Conservation (phyloP, 1,284 basidiomycete genomes). For the Pseudozyma pruni region DNA sequence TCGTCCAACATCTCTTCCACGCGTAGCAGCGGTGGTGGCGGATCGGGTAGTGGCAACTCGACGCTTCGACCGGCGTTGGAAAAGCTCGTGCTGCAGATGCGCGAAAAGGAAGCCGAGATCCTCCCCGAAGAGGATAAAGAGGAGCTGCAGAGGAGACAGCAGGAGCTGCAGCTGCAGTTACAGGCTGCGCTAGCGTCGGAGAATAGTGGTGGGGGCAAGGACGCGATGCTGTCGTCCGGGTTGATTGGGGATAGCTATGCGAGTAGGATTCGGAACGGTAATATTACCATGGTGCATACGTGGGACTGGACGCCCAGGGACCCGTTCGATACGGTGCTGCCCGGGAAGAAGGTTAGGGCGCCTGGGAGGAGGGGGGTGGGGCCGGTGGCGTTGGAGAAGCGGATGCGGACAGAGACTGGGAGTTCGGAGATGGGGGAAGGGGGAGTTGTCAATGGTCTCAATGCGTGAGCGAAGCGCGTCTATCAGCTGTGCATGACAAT, state of each 20-base stretch:
- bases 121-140: conserved; percentile 43
- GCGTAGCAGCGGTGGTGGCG: conserved; percentile 47
- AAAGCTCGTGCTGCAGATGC: conserved; percentile 46
- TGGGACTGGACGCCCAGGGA: conserved; percentile 58
- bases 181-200: conserved; percentile 46
- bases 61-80: conserved; percentile 54
- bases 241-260: conserved; percentile 49
- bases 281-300: conserved; percentile 59
- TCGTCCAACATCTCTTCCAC: conserved; percentile 51
- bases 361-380: conserved; percentile 26
- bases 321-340: conserved; percentile 40
- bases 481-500: no score
- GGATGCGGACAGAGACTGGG: conserved; percentile 20
- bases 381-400: conserved; percentile 38
- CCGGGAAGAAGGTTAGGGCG: conserved; percentile 31
- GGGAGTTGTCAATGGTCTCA: conserved; percentile 4
- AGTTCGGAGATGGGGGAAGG: conserved; percentile 13
- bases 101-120: conserved; percentile 41
- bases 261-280: conserved; percentile 47
- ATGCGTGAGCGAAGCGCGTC: not conserved
- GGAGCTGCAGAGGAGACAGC: conserved; percentile 45
- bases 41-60: conserved; percentile 56
- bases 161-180: conserved; percentile 49
- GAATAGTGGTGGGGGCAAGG: conserved; percentile 29
- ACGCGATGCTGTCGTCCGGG: conserved; percentile 29